Evolutionary conservation across 345 rosid species (phyloP), one percentile per base, ranked within the genome.

Genomic region (Moricandia arvensis): DNA sequence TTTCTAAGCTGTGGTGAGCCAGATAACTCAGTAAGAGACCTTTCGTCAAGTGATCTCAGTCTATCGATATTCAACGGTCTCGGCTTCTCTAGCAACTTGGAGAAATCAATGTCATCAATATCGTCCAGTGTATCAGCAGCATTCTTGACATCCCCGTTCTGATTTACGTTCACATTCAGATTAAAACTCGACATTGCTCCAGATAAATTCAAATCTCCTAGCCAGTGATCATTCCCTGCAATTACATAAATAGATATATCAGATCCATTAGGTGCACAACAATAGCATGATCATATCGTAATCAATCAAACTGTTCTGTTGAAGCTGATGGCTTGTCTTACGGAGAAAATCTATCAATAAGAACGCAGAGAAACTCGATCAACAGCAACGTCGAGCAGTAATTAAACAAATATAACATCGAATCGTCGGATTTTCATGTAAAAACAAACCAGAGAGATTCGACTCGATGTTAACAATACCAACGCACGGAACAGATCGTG

Each of bases 401-500:
- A 34, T 34, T 34, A 3, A 33, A 33, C 35, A 33, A 33, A 30
- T 30, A 30, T 33, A 35, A 35, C 41, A 35, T 35, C 41, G 41
- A 35, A 35, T 11, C 41, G 41, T 35, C 41, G 41, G 11, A 33
- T 33, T 33, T 5, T 33, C 37, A 33, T 21, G 8, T 33, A 35
- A 35, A 35, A 57, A 9, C 35, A 59, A 77, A 58, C 41, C 38
- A 2, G 35, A 71, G 54, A 34, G 63, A 35, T 45, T 33, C 72
- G 54, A 59, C 35, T 54, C 65, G 27, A 8, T 26, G 26, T 6
- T 8, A 61, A 76, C 35, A 45, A 49, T 1, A 59, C 16, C 51
- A 38, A 11, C 26, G 6, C 63, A 72, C 0, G 66, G 11, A 67
- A 51, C 8, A 54, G 73, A 78, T 72, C 77, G 68, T 11, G 66